Percentiles rank a stretch among this genome's conserved stretches.
Evolutionary conservation across 2,329 filamentous ascomycete genomes (phyloP).

Genomic region (Aspergillus fumigatiaffinis): DNA sequence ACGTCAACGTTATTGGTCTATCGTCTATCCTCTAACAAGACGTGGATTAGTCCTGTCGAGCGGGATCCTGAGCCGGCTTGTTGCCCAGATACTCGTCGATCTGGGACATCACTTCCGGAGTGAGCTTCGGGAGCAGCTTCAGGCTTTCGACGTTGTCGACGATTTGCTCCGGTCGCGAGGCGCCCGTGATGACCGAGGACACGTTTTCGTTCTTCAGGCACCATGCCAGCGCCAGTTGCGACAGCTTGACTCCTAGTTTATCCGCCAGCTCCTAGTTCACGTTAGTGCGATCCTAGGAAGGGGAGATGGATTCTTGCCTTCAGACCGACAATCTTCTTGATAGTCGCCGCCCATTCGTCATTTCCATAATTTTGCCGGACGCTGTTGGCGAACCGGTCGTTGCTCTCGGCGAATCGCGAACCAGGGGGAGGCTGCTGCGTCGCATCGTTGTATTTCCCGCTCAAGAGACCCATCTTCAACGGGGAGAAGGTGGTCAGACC

Average conservation of each 20-base stretch:
- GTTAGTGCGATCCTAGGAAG: background rate
- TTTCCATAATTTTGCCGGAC: constrained; percentile 41
- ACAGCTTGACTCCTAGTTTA: constrained; percentile 50
- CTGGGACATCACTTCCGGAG: constrained; percentile 43
- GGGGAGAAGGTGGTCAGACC: constrained; percentile 64
- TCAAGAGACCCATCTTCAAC: constrained; percentile 58
- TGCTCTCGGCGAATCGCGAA: constrained; percentile 55
- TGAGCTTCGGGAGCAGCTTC: constrained; percentile 42
- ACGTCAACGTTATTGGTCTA: background rate
- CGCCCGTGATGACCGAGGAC: constrained; percentile 40
- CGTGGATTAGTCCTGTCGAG: constrained; percentile 11
- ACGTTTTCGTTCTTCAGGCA: constrained; percentile 57
- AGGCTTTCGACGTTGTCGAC: constrained; percentile 45
- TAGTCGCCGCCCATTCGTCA: constrained; percentile 40
- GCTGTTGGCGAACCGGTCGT: constrained; percentile 53
- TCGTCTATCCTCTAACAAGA: background rate
- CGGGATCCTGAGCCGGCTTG: constrained; percentile 22
- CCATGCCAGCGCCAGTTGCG: constrained; percentile 58
- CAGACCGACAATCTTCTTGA: constrained; percentile 56
- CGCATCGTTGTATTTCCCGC: constrained; percentile 65
- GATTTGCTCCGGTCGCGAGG: constrained; percentile 43
- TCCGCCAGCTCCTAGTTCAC: constrained; percentile 16
- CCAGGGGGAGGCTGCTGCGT: constrained; percentile 49
- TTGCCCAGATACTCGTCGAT: constrained; percentile 40
- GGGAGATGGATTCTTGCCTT: constrained; percentile 14